Evolutionary conservation across 2,329 filamentous ascomycete species (phyloP), one percentile per base, ranked within the genome.

Genomic region (Emergomyces africanus): DNA sequence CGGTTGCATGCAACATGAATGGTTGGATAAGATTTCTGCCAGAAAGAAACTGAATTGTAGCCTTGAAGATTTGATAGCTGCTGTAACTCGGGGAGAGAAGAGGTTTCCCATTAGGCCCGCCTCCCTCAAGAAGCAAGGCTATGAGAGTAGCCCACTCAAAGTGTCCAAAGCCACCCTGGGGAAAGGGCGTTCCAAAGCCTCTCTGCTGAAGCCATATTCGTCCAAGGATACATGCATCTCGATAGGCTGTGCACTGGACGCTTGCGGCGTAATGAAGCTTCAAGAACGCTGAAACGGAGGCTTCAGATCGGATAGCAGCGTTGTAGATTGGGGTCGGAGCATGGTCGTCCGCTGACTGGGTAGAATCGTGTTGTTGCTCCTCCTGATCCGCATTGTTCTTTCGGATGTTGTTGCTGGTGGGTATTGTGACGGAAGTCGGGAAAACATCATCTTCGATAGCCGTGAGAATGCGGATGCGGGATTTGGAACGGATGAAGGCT

Each of bases 61-160:
- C 91, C 73, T 96, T 97, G 80, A 99, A 96, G 50, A 97, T 80
- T 72, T 97, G 92, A 28, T 92, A 94, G 72, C 87, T 88, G 75
- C 88, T 96, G 66, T 96, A 87, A 8, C 89, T 89, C 5, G 83
- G 79, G 5, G 90, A 90, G 18, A 97, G 79, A 5, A 89, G 75
- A 1, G 87, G 81, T 63, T 84, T 82, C 1, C 88, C 87, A 61
- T 85, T 86, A 6, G 83, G 81, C 6, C 85, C 87, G 30, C 89
- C 89, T n/a, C 83, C 83, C 70, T 90, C 85, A 48, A 97, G 78
- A 1, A 97, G 77, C 15, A 96, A 77, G 37, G 91, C 89, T 69
- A 91, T 82, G 54, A 94, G 76, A n/a, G 83, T 76, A 0, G 88
- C 81, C 89, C 90, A 97, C 70, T 99, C 94, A 64, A 96, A 95